Evolutionary conservation across 805 yeast genomes (phyloP).

Genomic region (Suhomyces canberraensis): DNA sequence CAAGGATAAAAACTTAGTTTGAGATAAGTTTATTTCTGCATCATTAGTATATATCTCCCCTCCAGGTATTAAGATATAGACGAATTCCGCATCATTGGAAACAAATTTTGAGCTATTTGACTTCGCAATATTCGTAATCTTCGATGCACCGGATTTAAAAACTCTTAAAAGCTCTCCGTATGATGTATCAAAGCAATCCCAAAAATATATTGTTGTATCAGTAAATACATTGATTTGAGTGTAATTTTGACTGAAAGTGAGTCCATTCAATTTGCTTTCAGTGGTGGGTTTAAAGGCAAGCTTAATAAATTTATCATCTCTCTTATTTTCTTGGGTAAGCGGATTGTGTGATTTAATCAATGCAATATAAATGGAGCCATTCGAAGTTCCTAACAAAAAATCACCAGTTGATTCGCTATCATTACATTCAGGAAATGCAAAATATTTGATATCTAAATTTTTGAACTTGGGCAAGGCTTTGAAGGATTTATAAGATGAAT

Average conservation of each 20-base stretch:
- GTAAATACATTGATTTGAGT: slow-evolving; percentile 23
- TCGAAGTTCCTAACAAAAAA: slow-evolving; percentile 27
- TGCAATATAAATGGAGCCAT: slow-evolving; percentile 27
- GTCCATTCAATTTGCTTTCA: slow-evolving; percentile 13
- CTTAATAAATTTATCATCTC: slow-evolving; percentile 36
- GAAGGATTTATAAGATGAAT: slow-evolving; percentile 28
- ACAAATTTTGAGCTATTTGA: slow-evolving; percentile 11
- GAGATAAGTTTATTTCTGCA: slow-evolving; percentile 22
- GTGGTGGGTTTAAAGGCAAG: slow-evolving; percentile 19
- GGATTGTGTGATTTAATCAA: slow-evolving; percentile 28
- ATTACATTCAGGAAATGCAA: slow-evolving; percentile 21
- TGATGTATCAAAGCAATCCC: slow-evolving; percentile 35
- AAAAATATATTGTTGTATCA: slow-evolving; percentile 16
- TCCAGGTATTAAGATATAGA: slow-evolving; percentile 12
- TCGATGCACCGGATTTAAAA: slow-evolving; percentile 21
- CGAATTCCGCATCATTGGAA: slow-evolving; percentile 8
- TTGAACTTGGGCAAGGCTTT: slow-evolving; percentile 33
- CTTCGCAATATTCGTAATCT: slow-evolving; percentile 1
- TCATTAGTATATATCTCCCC: slow-evolving; percentile 29
- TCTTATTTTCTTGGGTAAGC: slow-evolving; percentile 23
- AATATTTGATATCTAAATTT: slow-evolving; percentile 20
- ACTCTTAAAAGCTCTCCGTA: slow-evolving; percentile 26
- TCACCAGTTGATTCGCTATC: slow-evolving; percentile 24
- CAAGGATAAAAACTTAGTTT: slow-evolving; percentile 12
- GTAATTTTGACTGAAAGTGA: slow-evolving; percentile 18